Percentiles rank a stretch among this genome's conserved stretches.
Evolutionary conservation across 306 rosid species (phyloP).

Genomic region (Ziziphus jujuba): DNA sequence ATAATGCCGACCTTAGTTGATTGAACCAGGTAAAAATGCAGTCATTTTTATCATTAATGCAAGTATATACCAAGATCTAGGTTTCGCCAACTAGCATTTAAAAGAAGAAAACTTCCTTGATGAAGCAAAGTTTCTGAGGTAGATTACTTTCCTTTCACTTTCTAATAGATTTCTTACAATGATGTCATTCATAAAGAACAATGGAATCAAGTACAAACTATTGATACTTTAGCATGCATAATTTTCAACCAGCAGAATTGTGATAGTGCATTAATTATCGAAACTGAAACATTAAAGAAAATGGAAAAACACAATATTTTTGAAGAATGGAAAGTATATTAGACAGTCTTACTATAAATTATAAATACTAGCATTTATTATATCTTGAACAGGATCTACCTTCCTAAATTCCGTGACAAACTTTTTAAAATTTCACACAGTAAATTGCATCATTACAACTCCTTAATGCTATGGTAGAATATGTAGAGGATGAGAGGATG

Average conservation of each 20-base stretch:
- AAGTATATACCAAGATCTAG: background rate
- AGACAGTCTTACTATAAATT: too few species aligned
- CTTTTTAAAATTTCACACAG: too few species aligned
- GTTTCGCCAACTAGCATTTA: background rate
- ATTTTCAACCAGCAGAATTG: background rate
- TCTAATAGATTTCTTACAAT: background rate
- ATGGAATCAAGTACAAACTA: background rate
- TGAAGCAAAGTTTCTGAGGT: background rate
- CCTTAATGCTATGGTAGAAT: too few species aligned
- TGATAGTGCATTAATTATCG: background rate
- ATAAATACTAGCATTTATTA: too few species aligned
- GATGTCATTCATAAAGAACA: background rate
- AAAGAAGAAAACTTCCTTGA: too few species aligned
- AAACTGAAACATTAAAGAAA: background rate
- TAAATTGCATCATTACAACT: too few species aligned
- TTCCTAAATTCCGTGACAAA: too few species aligned
- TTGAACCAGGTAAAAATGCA: conserved; percentile 7
- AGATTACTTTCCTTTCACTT: background rate
- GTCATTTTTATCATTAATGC: background rate
- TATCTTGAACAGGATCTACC: too few species aligned
- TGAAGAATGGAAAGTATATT: background rate
- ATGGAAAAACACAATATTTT: too few species aligned
- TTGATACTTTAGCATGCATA: background rate
- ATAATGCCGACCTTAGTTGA: conserved; percentile 9
- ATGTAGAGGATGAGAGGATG: too few species aligned